phyloP scores from a whole-genome alignment of 306 rosid species.

The Pyrus betulifolia region DNA sequence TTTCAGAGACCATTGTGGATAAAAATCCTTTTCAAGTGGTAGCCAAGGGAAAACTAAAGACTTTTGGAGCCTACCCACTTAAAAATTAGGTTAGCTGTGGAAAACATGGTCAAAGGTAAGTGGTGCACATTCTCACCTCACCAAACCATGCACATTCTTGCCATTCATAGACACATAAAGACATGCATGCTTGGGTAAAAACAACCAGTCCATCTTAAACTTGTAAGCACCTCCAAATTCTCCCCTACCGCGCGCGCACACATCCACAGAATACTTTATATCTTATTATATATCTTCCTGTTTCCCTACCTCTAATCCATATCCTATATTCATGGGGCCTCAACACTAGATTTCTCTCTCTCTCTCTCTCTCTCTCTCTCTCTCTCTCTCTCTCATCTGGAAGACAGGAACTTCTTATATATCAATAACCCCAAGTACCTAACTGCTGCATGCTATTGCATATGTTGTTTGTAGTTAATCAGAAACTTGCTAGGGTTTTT shows the following conservation, averaged over 20 bases:
- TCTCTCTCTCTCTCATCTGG: not conserved
- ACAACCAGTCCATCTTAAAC: constrained; percentile 1
- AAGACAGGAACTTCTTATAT: not conserved
- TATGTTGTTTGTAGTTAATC: not conserved
- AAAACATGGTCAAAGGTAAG: not conserved
- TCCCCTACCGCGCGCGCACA: not conserved
- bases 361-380: not conserved
- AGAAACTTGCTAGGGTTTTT: not conserved
- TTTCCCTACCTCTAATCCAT: not conserved
- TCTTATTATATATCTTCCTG: not conserved
- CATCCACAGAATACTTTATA: not conserved
- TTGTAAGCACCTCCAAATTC: not conserved
- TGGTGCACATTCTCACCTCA: constrained; percentile 6
- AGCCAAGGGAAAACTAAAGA: not conserved
- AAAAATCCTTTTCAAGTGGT: too few relatives aligned
- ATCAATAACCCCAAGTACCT: not conserved
- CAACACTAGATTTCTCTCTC: not conserved
- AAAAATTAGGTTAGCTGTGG: not conserved
- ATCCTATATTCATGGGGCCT: not conserved
- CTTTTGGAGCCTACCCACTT: not conserved
- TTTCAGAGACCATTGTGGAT: too few relatives aligned
- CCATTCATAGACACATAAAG: not conserved
- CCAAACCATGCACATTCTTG: not conserved
- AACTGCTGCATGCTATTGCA: not conserved
- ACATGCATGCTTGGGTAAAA: not conserved